Percentiles rank a stretch among this genome's conserved stretches.
phyloP scores from a whole-genome alignment of 192 early-diverging fungal species.

The Linnemannia zychae region DNA sequence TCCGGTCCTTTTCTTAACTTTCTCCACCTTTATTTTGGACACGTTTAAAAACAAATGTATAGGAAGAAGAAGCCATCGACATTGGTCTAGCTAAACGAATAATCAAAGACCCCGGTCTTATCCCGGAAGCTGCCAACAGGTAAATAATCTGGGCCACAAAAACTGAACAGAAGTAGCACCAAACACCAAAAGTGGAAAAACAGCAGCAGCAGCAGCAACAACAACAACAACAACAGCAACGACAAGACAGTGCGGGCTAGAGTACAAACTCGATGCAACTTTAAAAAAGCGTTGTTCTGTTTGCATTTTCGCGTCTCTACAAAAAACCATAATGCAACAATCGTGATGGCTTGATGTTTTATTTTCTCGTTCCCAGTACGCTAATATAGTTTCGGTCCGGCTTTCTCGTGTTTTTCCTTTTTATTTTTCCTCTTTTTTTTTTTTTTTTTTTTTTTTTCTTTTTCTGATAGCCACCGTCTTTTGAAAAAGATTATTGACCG shows the following conservation, averaged over 20 bases:
- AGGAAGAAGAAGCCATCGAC: conserved; percentile 43
- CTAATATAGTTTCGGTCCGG: neutral
- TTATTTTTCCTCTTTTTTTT: neutral
- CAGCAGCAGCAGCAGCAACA: neutral
- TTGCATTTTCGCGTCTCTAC: neutral
- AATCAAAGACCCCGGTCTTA: conserved; percentile 34
- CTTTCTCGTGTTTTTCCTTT: neutral
- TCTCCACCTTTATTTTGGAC: neutral
- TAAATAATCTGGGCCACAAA: neutral
- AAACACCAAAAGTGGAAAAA: neutral
- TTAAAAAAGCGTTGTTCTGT: neutral
- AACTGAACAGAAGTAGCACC: neutral
- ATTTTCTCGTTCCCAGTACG: neutral
- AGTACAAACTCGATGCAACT: neutral
- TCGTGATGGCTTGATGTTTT: neutral
- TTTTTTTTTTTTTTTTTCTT: neutral
- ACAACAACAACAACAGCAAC: too few relatives aligned
- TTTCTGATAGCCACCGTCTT: conserved; percentile 24
- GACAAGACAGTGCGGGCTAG: too few relatives aligned
- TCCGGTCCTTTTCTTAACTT: neutral
- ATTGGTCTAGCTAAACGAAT: conserved; percentile 24
- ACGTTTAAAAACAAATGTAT: neutral
- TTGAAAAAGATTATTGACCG: conserved; percentile 47
- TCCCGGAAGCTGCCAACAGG: conserved; percentile 31
- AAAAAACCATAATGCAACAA: neutral